phyloP scores from a whole-genome alignment of 345 rosid species.

The Sonneratia alba region DNA sequence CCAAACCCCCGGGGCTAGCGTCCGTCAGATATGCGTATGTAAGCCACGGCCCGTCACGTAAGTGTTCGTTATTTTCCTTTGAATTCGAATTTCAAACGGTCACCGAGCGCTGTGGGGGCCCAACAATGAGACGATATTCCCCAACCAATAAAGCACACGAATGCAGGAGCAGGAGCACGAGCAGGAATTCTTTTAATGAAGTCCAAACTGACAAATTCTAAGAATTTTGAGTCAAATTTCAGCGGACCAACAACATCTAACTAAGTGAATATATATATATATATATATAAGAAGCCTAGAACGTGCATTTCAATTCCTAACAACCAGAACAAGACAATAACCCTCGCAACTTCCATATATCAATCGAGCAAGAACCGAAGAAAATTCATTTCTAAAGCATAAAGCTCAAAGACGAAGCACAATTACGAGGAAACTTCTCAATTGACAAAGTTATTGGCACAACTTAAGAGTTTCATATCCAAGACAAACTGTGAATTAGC shows the following conservation, averaged over 20 bases:
- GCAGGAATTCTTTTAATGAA: not conserved
- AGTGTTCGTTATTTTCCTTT: constrained; percentile 1
- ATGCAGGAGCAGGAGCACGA: too few species aligned
- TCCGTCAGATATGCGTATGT: not conserved
- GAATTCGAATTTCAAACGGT: constrained; percentile 40
- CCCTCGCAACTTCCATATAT: too few species aligned
- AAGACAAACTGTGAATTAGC: not conserved
- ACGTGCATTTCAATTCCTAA: not conserved
- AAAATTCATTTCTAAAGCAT: too few species aligned
- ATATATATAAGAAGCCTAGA: too few species aligned
- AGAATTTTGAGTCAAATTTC: too few species aligned
- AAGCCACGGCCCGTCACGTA: constrained; percentile 12
- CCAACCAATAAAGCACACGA: too few species aligned
- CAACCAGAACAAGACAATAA: too few species aligned
- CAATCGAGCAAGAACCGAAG: too few species aligned
- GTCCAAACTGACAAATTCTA: not conserved
- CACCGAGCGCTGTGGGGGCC: constrained; percentile 4
- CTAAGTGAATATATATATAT: too few species aligned
- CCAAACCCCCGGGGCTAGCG: not conserved
- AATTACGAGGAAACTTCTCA: not conserved
- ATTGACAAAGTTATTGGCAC: not conserved
- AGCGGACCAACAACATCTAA: too few species aligned
- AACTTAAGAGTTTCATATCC: not conserved
- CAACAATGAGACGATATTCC: too few species aligned
- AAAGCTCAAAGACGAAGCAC: not conserved